Percentiles rank a stretch among this genome's conserved stretches.
Conservation (phyloP, 495 filamentous ascomycete species). For the Cercophora samala region DNA sequence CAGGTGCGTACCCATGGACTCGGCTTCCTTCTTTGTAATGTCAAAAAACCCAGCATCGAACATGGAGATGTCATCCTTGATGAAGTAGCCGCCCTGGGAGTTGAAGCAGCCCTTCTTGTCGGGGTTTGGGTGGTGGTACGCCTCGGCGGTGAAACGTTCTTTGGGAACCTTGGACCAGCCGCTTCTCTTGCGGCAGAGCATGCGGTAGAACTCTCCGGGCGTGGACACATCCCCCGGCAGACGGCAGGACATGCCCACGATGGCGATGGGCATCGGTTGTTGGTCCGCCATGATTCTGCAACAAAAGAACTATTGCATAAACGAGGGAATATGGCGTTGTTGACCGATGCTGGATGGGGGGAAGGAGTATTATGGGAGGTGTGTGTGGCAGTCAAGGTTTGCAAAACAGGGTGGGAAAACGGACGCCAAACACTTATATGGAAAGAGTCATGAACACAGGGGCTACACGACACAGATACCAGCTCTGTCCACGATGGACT, state of each 20-base stretch:
- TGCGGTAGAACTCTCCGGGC: constrained; percentile 44
- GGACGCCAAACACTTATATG: not conserved
- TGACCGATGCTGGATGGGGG: not conserved
- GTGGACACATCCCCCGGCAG: constrained; percentile 46
- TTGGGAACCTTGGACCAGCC: constrained; percentile 52
- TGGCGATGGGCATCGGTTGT: constrained; percentile 38
- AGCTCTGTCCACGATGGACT: not conserved
- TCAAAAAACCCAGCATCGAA: constrained; percentile 56
- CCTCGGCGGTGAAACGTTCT: constrained; percentile 64
- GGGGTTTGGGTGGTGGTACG: constrained; percentile 62
- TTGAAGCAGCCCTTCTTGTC: constrained; percentile 43
- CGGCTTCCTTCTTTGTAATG: constrained; percentile 48
- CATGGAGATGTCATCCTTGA: constrained; percentile 46
- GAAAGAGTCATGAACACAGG: constrained; percentile 13
- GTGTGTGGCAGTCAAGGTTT: not conserved
- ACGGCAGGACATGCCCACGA: constrained; percentile 48
- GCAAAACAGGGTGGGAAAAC: not conserved
- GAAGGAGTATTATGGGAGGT: not conserved
- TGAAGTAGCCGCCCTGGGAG: constrained; percentile 52
- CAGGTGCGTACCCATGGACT: constrained; percentile 41
- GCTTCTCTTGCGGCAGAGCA: constrained; percentile 39
- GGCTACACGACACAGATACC: not conserved
- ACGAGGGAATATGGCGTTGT: constrained; percentile 14
- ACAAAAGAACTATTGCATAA: constrained; percentile 4
- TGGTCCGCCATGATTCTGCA: constrained; percentile 26